Conservation (phyloP, 331 rosid genomes). For the Acacia pycnantha region DNA sequence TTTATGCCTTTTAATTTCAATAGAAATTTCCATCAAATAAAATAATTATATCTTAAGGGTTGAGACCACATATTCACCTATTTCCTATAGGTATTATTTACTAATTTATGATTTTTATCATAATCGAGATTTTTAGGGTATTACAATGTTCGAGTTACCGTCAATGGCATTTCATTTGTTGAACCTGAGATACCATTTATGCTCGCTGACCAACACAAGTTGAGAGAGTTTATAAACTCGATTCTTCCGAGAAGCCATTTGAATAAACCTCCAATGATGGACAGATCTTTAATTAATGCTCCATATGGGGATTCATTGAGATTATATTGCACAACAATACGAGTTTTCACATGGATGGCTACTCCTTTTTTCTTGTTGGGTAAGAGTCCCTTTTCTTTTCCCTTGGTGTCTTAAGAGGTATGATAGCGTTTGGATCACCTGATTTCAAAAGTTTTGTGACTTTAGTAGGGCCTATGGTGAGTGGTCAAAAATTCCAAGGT, state of each 20-base stretch:
- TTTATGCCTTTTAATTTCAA: too few species aligned
- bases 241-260: slow-evolving; percentile 70
- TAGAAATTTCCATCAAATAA: too few species aligned
- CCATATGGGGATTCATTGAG: slow-evolving; percentile 87
- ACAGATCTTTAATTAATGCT: slow-evolving; percentile 77
- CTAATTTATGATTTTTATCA: too few species aligned
- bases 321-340: slow-evolving; percentile 62
- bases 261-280: slow-evolving; percentile 50
- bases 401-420: too few species aligned
- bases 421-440: background rate
- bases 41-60: too few species aligned
- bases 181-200: slow-evolving; percentile 71
- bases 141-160: slow-evolving; percentile 54
- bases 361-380: slow-evolving; percentile 79
- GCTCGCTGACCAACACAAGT: slow-evolving; percentile 64
- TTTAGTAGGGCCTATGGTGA: slow-evolving; percentile 73
- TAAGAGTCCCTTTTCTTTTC: slow-evolving; percentile 37
- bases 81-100: too few species aligned
- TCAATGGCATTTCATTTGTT: slow-evolving; percentile 87
- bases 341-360: slow-evolving; percentile 79
- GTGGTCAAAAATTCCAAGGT: slow-evolving; percentile 71
- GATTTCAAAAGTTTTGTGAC: slow-evolving; percentile 21
- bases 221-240: slow-evolving; percentile 74
- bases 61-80: too few species aligned
- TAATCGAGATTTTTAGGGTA: too few species aligned